Conservation (phyloP, 352 stramenopile genomes). For the Phytophthora meadii region DNA sequence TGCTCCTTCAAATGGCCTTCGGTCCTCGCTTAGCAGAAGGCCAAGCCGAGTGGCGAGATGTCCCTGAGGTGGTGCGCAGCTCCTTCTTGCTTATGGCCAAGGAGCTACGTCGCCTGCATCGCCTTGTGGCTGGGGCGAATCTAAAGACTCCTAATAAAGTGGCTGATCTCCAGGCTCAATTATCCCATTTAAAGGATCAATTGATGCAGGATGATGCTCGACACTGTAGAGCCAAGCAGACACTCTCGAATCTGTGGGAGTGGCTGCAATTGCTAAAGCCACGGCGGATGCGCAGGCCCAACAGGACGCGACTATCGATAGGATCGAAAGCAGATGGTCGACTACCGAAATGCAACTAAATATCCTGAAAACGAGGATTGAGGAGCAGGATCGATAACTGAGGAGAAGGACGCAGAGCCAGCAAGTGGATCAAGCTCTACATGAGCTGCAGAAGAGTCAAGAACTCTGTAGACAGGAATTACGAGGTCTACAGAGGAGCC, state of each 20-base stretch:
- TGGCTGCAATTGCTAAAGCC: slow-evolving; percentile 10
- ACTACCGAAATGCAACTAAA: slow-evolving; percentile 3
- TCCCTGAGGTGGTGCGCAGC: too few species aligned
- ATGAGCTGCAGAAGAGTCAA: slow-evolving; percentile 16
- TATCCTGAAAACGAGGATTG: slow-evolving; percentile 4
- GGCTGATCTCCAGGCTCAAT: slow-evolving; percentile 1
- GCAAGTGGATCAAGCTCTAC: slow-evolving; percentile 5
- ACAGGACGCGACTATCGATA: not conserved
- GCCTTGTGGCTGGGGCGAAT: too few species aligned
- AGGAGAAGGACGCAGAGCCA: not conserved
- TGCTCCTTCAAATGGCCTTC: too few species aligned
- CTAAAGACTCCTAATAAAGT: not conserved
- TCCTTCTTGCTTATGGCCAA: too few species aligned
- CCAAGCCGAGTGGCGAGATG: too few species aligned
- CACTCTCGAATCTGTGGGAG: slow-evolving; percentile 19
- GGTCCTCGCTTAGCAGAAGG: too few species aligned
- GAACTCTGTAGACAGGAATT: slow-evolving; percentile 14
- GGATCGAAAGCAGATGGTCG: slow-evolving; percentile 6
- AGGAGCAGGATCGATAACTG: not conserved
- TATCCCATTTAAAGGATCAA: slow-evolving; percentile 10
- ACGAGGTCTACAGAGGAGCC: slow-evolving; percentile 8
- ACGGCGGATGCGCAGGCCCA: slow-evolving; percentile 3
- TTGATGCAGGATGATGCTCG: slow-evolving; percentile 2
- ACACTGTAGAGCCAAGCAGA: slow-evolving; percentile 8
- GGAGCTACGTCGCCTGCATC: too few species aligned